These are phyloP conservation scores for Alopecurus myosuroides DNA, from an alignment of 176 grass and related monocot genomes.

Conservation along the genomic window DNA sequence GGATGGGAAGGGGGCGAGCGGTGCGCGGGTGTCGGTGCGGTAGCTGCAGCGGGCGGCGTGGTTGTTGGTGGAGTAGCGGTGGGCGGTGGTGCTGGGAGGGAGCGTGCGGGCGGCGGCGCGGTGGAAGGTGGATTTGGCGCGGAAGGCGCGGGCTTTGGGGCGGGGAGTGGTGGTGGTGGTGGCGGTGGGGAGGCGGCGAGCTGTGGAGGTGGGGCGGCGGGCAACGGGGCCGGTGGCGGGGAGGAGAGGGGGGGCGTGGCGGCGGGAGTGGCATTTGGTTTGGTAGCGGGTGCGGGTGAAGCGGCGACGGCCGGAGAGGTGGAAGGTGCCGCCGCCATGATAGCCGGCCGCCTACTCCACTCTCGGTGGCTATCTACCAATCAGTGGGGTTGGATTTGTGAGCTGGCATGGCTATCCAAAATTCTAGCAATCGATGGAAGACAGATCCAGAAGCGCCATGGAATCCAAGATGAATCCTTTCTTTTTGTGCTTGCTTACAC, in stretches of 20 bases:
- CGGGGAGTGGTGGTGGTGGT: neutral
- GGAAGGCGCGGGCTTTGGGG: neutral
- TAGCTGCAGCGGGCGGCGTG: neutral
- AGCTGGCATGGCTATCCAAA: neutral
- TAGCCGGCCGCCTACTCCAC: too few relatives aligned
- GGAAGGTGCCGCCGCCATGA: neutral
- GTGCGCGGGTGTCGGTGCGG: neutral
- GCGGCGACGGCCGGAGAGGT: constrained; percentile 12
- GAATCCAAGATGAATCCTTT: neutral
- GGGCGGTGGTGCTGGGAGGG: neutral
- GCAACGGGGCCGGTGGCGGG: neutral
- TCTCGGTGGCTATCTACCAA: too few relatives aligned
- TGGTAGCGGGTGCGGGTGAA: constrained; percentile 28
- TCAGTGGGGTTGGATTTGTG: neutral
- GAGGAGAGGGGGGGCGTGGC: neutral
- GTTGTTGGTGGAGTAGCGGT: neutral
- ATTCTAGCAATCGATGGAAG: neutral
- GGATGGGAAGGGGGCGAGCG: neutral
- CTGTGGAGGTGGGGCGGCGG: neutral
- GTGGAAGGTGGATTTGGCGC: neutral
- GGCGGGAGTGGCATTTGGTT: constrained; percentile 21
- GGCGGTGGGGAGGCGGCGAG: neutral
- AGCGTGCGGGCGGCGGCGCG: neutral
- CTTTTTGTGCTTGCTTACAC: too few relatives aligned
- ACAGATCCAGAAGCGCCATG: neutral